Percentiles rank a stretch among this genome's conserved stretches.
phyloP scores from a whole-genome alignment of 2,329 filamentous ascomycete species.

The Epichloe bromicola region DNA sequence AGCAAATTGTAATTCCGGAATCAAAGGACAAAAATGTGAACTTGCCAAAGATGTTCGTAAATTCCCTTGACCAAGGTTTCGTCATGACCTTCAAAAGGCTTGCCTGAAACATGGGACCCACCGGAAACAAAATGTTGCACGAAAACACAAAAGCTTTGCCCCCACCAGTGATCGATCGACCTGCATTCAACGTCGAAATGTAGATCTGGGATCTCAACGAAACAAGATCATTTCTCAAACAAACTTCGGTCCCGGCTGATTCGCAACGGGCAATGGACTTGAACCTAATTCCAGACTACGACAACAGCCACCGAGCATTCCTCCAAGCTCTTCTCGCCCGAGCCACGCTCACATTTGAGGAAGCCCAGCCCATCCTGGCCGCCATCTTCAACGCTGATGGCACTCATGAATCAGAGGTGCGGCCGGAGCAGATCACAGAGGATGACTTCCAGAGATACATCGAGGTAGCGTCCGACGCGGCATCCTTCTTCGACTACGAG shows the following conservation, averaged over 20 bases:
- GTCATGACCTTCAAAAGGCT: too few relatives aligned
- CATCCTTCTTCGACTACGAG: conserved; percentile 76
- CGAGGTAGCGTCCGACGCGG: conserved; percentile 52
- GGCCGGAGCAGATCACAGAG: conserved; percentile 51
- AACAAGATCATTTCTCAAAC: background rate
- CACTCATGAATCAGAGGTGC: conserved; percentile 24
- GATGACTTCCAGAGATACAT: conserved; percentile 59
- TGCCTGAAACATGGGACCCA: too few relatives aligned
- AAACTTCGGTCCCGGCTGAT: background rate
- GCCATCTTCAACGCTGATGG: conserved; percentile 52
- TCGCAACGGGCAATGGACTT: conserved; percentile 12
- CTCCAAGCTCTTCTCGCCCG: conserved; percentile 76
- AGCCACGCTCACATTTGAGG: conserved; percentile 61
- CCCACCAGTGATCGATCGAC: too few relatives aligned
- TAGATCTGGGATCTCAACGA: background rate
- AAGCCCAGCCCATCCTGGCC: conserved; percentile 63
- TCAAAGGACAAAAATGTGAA: too few relatives aligned
- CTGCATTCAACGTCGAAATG: background rate
- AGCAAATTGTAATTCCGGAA: too few relatives aligned
- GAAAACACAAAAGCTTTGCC: too few relatives aligned
- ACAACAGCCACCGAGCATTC: conserved; percentile 70
- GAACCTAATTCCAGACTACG: conserved; percentile 25
- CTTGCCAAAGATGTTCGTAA: too few relatives aligned
- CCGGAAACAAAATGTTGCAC: too few relatives aligned
- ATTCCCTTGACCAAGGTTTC: too few relatives aligned